A percentile compares a stretch with the other conserved stretches of the same genome.
These are phyloP conservation scores for Craspedostauros australis DNA, from an alignment of 108 stramenopile genomes.

Conservation along the genomic window DNA sequence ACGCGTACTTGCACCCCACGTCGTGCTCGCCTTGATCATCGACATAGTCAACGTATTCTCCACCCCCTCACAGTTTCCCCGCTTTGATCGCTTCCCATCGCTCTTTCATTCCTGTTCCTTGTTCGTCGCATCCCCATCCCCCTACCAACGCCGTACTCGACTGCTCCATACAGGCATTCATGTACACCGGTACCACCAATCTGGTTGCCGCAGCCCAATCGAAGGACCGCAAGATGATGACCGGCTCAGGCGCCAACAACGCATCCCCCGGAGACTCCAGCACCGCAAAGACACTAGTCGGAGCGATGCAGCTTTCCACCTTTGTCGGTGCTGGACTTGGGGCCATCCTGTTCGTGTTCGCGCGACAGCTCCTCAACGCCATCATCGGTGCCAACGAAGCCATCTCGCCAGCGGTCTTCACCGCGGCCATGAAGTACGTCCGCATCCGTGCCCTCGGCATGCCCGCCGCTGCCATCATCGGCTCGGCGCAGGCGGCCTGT, in stretches of 20 bases:
- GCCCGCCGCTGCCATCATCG: constrained; percentile 77
- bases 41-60: not conserved
- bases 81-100: too few relatives aligned
- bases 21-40: too few relatives aligned
- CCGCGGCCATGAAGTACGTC: constrained; percentile 73
- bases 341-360: constrained; percentile 35
- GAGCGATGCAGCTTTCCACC: constrained; percentile 58
- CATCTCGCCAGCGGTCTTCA: constrained; percentile 56
- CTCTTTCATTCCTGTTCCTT: too few relatives aligned
- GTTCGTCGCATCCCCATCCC: not conserved
- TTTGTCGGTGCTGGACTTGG: constrained; percentile 61
- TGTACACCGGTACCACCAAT: constrained; percentile 83
- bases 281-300: constrained; percentile 44
- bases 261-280: constrained; percentile 9
- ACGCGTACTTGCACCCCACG: too few relatives aligned
- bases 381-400: constrained; percentile 79
- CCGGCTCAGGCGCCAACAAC: too few relatives aligned
- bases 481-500: constrained; percentile 74
- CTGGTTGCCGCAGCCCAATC: constrained; percentile 65
- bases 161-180: constrained; percentile 39
- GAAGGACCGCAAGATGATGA: constrained; percentile 26
- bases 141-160: too few relatives aligned
- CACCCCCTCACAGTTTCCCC: too few relatives aligned
- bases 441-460: constrained; percentile 77
- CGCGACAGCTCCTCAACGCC: constrained; percentile 32